phyloP scores from a whole-genome alignment of 306 rosid genomes.

The Fagus crenata region DNA sequence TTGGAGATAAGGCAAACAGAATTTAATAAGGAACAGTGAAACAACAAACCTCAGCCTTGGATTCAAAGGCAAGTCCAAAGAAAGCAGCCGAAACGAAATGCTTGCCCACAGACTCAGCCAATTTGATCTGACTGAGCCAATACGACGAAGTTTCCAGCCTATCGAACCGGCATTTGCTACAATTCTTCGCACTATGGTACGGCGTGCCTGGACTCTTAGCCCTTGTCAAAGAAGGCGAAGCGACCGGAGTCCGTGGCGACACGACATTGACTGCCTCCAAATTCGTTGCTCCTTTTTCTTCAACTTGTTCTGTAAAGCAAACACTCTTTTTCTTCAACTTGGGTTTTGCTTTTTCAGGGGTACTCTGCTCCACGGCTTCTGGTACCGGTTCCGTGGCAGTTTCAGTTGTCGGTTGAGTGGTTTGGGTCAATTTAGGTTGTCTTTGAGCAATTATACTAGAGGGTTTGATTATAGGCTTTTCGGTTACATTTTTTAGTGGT shows the following conservation, averaged over 20 bases:
- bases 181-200: conserved; percentile 29
- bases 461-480: conserved; percentile 14
- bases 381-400: too few relatives aligned
- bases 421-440: conserved; percentile 15
- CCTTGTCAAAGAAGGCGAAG: conserved; percentile 8
- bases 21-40: background rate
- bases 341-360: conserved; percentile 7
- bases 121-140: conserved; percentile 35
- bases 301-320: background rate
- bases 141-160: conserved; percentile 31
- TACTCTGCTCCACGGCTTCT: background rate
- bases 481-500: conserved; percentile 5
- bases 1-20: too few relatives aligned
- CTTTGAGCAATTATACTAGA: conserved; percentile 2
- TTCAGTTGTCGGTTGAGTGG: too few relatives aligned
- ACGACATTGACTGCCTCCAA: background rate
- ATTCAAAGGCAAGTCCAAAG: conserved; percentile 33
- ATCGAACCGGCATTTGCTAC: conserved; percentile 36
- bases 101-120: conserved; percentile 34
- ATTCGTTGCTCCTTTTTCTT: background rate
- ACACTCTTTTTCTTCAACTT: conserved; percentile 22
- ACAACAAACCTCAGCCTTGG: conserved; percentile 30
- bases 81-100: conserved; percentile 36
- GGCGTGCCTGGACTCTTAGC: conserved; percentile 21
- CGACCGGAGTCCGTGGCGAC: conserved; percentile 24